Evolutionary conservation across 1,284 basidiomycete genomes (phyloP).

Genomic region (Termitomyces sp.): DNA sequence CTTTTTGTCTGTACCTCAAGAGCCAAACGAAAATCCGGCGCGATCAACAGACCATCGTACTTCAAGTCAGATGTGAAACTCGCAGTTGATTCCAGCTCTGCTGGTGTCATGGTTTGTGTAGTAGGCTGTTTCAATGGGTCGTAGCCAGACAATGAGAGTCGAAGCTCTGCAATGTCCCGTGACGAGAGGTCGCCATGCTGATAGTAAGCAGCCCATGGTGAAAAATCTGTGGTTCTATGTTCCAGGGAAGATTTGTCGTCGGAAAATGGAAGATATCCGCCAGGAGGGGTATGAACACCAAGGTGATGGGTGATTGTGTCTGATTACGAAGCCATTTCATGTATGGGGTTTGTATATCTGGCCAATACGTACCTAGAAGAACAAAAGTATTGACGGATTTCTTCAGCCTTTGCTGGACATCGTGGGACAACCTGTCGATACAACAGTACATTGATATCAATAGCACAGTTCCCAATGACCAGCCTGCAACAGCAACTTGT

Average conservation of each 20-base stretch:
- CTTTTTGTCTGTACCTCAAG: background rate
- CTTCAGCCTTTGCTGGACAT: background rate
- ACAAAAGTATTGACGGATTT: background rate
- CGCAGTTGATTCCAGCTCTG: background rate
- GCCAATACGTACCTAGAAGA: no score
- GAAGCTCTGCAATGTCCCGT: background rate
- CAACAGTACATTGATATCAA: constrained; percentile 5
- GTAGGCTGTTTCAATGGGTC: background rate
- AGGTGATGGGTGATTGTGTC: no score
- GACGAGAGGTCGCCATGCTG: background rate
- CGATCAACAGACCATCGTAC: background rate
- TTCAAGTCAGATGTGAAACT: background rate
- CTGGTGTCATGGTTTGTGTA: background rate
- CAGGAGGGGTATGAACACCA: background rate
- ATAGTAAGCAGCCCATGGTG: background rate
- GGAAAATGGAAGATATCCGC: background rate
- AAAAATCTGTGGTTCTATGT: background rate
- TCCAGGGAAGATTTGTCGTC: background rate
- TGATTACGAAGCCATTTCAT: no score
- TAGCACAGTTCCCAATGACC: constrained; percentile 11
- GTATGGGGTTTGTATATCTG: no score
- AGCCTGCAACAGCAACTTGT: constrained; percentile 3
- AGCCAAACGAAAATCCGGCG: background rate
- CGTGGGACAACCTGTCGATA: background rate
- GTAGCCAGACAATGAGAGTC: background rate